phyloP scores from a whole-genome alignment of 2,329 filamentous ascomycete genomes.

The Arachnopeziza araneosa region DNA sequence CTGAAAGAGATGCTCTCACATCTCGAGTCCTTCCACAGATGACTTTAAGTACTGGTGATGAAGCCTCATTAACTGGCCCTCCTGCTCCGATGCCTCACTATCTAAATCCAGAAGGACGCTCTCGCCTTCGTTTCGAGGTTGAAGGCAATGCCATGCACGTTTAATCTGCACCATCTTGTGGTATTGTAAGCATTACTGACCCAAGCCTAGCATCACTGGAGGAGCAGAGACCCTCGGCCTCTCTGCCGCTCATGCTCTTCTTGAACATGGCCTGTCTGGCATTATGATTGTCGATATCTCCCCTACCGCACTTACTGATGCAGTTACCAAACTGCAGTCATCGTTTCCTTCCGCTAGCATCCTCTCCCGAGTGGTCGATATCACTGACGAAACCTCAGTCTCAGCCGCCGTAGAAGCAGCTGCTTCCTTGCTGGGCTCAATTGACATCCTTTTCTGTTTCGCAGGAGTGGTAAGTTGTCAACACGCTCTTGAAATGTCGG shows the following conservation, averaged over 20 bases:
- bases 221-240: constrained; percentile 60
- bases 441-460: constrained; percentile 51
- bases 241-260: constrained; percentile 52
- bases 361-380: constrained; percentile 48
- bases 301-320: constrained; percentile 38
- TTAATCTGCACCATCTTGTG: not conserved
- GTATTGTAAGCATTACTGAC: too few relatives aligned
- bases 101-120: constrained; percentile 31
- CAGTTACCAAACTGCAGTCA: constrained; percentile 40
- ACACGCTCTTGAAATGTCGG: constrained; percentile 53
- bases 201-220: constrained; percentile 47
- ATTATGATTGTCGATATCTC: constrained; percentile 53
- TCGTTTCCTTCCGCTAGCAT: constrained; percentile 52
- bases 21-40: constrained; percentile 33
- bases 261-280: constrained; percentile 59
- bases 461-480: constrained; percentile 62
- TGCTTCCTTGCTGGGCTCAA: constrained; percentile 39
- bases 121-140: constrained; percentile 44
- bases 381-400: constrained; percentile 48
- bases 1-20: constrained; percentile 33
- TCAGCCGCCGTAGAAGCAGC: constrained; percentile 37
- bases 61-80: constrained; percentile 37
- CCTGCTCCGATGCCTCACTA: constrained; percentile 38
- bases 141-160: constrained; percentile 43
- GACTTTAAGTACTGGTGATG: constrained; percentile 39